Base-by-base conservation (phyloP, 1,139 yeast genomes). In the Geotrichum candidum region DNA sequence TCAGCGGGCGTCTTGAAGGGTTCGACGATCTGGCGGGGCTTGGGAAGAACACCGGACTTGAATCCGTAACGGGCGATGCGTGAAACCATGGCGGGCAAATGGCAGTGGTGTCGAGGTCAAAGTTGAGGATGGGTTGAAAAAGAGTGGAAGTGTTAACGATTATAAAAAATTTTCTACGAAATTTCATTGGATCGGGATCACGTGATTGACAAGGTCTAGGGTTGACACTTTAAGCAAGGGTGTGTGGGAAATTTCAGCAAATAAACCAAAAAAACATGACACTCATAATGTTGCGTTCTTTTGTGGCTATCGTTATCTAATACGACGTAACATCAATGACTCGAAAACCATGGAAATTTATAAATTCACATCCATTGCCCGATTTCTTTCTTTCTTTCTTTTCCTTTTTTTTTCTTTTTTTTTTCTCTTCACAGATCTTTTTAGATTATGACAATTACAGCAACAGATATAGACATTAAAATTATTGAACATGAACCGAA, bases 11-110 rank as follows among this genome's bases (percentile, higher is more conserved):
- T 71, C 66, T 78, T 77, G 54, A 77, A 77, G 52, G 78, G 72
- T 10, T 90, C 86, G 65, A 86, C 83, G 60, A 84, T 81, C 51
- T 87, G 84, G 70, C 96, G 85, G 15, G 88, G 85, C 63, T 78
- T 80, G 59, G 97, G 97, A 67, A 91, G 80, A 57, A 89, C 79
- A 72, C 97, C 97, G 60, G 95, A 87, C 76, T 88, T 88, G 66
- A 76, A 77, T 2, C 83, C 83, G 64, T 74, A 76, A 65, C 77
- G 78, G 13, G 80, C 78, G 41, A 75, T 73, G 59, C 80, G 77
- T 67, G 78, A 80, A 64, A 80, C 82, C 83, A 80, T 80, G 53
- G 25, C 48, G 25, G 10, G 45, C 9, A 3, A 50, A 50, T 50
- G 53, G 33, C 29, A 31, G 15, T 6, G 29, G 15, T 25, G n/a